Percentiles rank a stretch among this genome's conserved stretches.
Evolutionary conservation across 2,329 filamentous ascomycete genomes (phyloP).

Genomic region (Calonectria hongkongensis): DNA sequence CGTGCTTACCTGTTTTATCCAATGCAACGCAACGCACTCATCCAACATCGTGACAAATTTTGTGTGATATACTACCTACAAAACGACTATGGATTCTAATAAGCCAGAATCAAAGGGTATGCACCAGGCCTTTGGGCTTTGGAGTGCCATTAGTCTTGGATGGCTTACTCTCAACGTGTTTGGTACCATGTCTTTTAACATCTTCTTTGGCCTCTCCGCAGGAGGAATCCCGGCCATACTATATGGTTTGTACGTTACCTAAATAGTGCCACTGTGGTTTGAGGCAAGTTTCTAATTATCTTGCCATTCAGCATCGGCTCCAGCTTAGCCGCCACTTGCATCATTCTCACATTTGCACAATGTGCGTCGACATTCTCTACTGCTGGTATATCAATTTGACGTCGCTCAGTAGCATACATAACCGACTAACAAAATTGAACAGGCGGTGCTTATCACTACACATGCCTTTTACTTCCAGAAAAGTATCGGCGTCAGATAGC

Average conservation of each 20-base stretch:
- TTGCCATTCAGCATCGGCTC: neutral
- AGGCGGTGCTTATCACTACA: conserved; percentile 30
- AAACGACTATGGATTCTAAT: too few species aligned
- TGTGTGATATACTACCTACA: too few species aligned
- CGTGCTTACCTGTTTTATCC: too few species aligned
- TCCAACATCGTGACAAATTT: too few species aligned
- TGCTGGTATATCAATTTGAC: conserved; percentile 14
- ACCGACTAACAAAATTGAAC: too few species aligned
- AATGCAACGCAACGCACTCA: too few species aligned
- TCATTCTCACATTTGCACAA: conserved; percentile 23
- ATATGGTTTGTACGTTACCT: conserved; percentile 26
- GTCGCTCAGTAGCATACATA: too few species aligned
- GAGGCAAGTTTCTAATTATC: neutral
- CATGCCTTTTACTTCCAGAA: conserved; percentile 17
- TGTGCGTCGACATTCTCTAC: conserved; percentile 27
- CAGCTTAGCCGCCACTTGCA: neutral
- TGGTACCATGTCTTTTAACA: conserved; percentile 29
- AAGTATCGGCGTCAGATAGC: conserved; percentile 20
- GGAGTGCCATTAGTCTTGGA: conserved; percentile 19
- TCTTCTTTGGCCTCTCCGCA: conserved; percentile 29
- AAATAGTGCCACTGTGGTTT: neutral
- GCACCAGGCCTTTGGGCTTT: neutral
- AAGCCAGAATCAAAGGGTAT: too few species aligned
- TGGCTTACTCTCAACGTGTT: conserved; percentile 32
- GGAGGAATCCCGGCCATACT: conserved; percentile 30